These are phyloP conservation scores for Trichoderma semiorbis DNA, from an alignment of 2,329 filamentous ascomycete species.

Conservation along the genomic window DNA sequence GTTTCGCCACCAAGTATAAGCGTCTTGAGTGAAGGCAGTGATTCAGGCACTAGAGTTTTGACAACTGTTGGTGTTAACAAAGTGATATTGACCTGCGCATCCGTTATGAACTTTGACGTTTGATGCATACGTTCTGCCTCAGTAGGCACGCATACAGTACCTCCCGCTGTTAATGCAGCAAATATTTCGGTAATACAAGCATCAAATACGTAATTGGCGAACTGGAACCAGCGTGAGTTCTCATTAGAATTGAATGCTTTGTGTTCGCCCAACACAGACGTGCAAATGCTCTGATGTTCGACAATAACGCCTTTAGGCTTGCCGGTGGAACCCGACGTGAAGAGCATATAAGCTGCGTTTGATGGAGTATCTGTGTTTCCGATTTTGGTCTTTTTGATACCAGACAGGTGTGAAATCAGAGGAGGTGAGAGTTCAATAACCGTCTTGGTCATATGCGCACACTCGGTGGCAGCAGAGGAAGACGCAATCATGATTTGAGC, in stretches of 20 bases:
- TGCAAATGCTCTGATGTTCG: neutral
- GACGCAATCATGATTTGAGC: conserved; percentile 7
- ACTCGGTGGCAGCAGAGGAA: neutral
- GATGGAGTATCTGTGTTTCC: too few relatives aligned
- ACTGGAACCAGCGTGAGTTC: conserved; percentile 14
- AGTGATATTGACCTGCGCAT: conserved; percentile 13
- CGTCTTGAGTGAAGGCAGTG: conserved; percentile 14
- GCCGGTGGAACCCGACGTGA: conserved; percentile 6
- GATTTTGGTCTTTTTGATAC: neutral
- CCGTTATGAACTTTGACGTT: neutral
- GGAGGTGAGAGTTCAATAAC: neutral
- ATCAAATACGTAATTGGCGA: conserved; percentile 17
- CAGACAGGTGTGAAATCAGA: neutral
- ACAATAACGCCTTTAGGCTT: conserved; percentile 2
- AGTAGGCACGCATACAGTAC: conserved; percentile 6
- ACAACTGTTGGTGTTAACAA: conserved; percentile 19
- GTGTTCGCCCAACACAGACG: neutral
- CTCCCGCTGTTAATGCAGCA: neutral
- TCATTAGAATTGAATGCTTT: neutral
- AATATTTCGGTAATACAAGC: conserved; percentile 14
- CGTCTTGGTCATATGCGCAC: neutral
- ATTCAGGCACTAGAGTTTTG: neutral
- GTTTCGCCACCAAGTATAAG: conserved; percentile 21
- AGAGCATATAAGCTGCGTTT: conserved; percentile 7
- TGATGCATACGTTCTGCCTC: conserved; percentile 1